Evolutionary conservation across 2,329 filamentous ascomycete species (phyloP), one percentile per base, ranked within the genome.

Genomic region (Escovopsis sp.): DNA sequence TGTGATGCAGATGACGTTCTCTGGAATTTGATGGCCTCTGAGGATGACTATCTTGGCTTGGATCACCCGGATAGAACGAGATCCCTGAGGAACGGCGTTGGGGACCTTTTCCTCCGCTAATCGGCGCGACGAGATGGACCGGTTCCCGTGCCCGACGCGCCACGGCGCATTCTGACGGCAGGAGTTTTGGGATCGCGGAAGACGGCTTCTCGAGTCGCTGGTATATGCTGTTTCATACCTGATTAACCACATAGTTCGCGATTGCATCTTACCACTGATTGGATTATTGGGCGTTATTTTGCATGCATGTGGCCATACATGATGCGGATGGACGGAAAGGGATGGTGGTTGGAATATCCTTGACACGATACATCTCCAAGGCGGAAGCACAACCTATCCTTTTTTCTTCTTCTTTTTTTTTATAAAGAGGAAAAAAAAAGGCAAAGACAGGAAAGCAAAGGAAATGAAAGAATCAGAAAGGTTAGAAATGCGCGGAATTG

Each of bases 61-160:
- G 79, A 83, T 55, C 79, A 83, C 51, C 62, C 73, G 38, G 78
- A 82, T 60, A 71, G 77, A 53, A 67, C 75, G 41, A 67, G 75
- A 50, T 61, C 68, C 18, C 51, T 72, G 49, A 68, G 75, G 45
- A 80, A 79, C 53, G 77, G 76, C 38, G 69, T 66, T 48, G 72
- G 72, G 36, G 77, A 81, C 55, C 65, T 82, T 54, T 80, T 80
- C 62, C 70, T 80, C 49, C 59, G 59, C 55, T 65, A 59, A 39
- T 38, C 30, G 33, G 39, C 32, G 15, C 35, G 19, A 34, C 41
- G 28, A 34, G 33, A 38, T 19, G 37, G 40, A 36, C 15, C 33
- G 30, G 6, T 30, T 39, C 30, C 41, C 32, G 23, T 6, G 23
- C 23, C 23, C 23, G 23, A 23, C 23, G 23, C 6, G 23, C 23